Conservation (phyloP, 169 alveolate genomes). For the Eimeria brunetti region DNA sequence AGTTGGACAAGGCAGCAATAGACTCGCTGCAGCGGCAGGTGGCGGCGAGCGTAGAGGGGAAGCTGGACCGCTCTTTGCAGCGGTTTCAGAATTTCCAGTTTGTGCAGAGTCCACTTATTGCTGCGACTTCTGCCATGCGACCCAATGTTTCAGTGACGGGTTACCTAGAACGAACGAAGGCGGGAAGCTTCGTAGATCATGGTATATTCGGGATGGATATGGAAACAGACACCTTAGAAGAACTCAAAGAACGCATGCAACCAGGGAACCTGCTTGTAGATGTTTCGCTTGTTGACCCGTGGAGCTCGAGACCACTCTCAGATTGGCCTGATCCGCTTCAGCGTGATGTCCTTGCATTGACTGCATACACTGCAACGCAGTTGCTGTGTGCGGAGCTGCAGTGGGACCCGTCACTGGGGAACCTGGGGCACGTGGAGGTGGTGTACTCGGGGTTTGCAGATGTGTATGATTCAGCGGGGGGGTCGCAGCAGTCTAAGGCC, state of each 20-base stretch:
- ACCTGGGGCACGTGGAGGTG: slow-evolving; percentile 69
- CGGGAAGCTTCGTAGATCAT: slow-evolving; percentile 42
- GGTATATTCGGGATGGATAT: slow-evolving; percentile 77
- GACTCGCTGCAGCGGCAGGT: slow-evolving; percentile 77
- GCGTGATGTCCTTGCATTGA: slow-evolving; percentile 66
- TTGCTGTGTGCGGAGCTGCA: slow-evolving; percentile 77
- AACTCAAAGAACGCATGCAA: slow-evolving; percentile 54
- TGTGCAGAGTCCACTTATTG: slow-evolving; percentile 38
- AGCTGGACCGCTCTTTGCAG: slow-evolving; percentile 63
- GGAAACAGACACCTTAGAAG: slow-evolving; percentile 69
- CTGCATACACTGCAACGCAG: slow-evolving; percentile 78
- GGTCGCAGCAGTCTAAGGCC: slow-evolving; percentile 23
- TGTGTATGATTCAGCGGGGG: slow-evolving; percentile 45
- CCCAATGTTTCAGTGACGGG: slow-evolving; percentile 76
- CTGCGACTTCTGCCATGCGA: slow-evolving; percentile 53
- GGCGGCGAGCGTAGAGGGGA: slow-evolving; percentile 58
- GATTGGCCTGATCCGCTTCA: slow-evolving; percentile 75
- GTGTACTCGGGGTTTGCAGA: slow-evolving; percentile 77
- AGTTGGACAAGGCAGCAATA: slow-evolving; percentile 43
- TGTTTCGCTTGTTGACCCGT: slow-evolving; percentile 72
- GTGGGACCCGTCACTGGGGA: slow-evolving; percentile 79
- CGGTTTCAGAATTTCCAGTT: slow-evolving; percentile 39
- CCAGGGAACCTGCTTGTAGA: slow-evolving; percentile 70
- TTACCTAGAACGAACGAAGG: slow-evolving; percentile 45
- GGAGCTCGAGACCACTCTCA: slow-evolving; percentile 52